These are phyloP conservation scores for Metschnikowia proteae DNA, from an alignment of 805 yeast species.

Conservation along the genomic window DNA sequence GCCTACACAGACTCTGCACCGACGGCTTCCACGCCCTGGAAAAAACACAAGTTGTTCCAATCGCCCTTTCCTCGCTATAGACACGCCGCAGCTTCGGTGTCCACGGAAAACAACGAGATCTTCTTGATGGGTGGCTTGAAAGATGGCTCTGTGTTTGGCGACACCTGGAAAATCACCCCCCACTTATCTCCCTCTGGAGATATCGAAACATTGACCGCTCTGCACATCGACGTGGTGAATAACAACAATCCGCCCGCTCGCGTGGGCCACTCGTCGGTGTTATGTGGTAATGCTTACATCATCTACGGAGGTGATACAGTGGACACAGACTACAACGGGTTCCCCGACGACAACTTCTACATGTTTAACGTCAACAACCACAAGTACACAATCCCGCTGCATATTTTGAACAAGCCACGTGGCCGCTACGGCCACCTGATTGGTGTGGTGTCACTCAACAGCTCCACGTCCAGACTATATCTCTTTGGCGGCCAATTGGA, in stretches of 20 bases:
- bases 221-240: conserved; percentile 48
- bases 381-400: conserved; percentile 44
- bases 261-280: conserved; percentile 89
- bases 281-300: conserved; percentile 92
- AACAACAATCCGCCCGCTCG: conserved; percentile 88
- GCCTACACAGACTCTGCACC: conserved; percentile 7
- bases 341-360: conserved; percentile 85
- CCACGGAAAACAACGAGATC: conserved; percentile 76
- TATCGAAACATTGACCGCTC: conserved; percentile 28
- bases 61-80: conserved; percentile 95
- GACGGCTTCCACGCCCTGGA: conserved; percentile 57
- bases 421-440: conserved; percentile 96
- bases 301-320: conserved; percentile 96
- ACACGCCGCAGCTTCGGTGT: conserved; percentile 68
- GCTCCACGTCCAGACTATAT: conserved; percentile 53
- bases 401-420: conserved; percentile 58
- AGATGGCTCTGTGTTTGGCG: conserved; percentile 90
- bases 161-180: conserved; percentile 84
- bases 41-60: conserved; percentile 53
- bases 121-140: conserved; percentile 94
- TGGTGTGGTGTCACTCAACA: conserved; percentile 57
- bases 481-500: conserved; percentile 93
- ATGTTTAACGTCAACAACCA: conserved; percentile 60
- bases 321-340: conserved; percentile 67
- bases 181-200: conserved; percentile 24